Evolutionary conservation across 192 early-diverging fungal species (phyloP).

Genomic region (Funneliformis mosseae): DNA sequence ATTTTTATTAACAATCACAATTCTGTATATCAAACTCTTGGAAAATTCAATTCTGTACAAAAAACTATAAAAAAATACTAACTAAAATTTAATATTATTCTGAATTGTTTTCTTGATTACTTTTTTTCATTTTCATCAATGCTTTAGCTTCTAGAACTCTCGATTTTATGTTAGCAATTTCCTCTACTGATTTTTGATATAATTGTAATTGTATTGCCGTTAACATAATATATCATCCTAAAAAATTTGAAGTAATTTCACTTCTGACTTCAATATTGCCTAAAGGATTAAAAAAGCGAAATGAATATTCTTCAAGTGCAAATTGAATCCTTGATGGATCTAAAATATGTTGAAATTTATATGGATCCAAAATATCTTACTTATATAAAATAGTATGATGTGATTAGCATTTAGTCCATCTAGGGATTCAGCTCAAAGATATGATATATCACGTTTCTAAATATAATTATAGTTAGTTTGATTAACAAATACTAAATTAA

Average conservation of each 20-base stretch:
- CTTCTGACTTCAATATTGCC: not conserved
- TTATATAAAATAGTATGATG: not conserved
- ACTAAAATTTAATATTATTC: not conserved
- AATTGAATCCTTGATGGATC: not conserved
- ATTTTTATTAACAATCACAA: not conserved
- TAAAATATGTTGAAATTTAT: not conserved
- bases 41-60: too few relatives aligned
- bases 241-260: not conserved
- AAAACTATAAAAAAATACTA: not conserved
- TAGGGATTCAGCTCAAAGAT: not conserved
- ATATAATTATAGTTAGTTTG: not conserved
- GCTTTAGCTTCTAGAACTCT: not conserved
- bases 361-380: not conserved
- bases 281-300: not conserved
- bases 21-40: not conserved
- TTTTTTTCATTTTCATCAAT: not conserved
- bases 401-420: slow-evolving; percentile 3
- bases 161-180: not conserved
- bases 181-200: not conserved
- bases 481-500: not conserved
- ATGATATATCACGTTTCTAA: not conserved
- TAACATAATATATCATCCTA: not conserved
- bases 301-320: not conserved
- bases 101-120: too few relatives aligned
- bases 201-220: not conserved